These are phyloP conservation scores for Fraxinus sp. DNA, from an alignment of 305 asterid species.

Conservation along the genomic window DNA sequence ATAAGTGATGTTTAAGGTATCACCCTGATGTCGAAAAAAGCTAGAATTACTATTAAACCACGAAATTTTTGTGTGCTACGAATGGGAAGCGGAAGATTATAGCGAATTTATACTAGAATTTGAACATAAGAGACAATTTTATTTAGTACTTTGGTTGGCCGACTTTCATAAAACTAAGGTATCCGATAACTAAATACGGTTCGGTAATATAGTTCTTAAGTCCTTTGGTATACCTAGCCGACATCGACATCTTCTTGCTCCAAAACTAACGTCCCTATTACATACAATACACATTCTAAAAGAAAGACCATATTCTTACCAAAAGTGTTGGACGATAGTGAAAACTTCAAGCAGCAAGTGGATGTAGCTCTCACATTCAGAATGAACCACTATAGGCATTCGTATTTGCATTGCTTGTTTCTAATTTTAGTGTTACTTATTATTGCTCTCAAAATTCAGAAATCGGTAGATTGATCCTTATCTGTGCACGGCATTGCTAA, in stretches of 20 bases:
- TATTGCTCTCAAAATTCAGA: background rate
- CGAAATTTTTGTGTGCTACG: background rate
- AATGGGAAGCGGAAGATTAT: background rate
- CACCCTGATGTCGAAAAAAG: background rate
- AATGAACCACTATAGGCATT: background rate
- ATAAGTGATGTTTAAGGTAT: constrained; percentile 10
- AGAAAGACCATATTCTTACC: background rate
- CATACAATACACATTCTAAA: background rate
- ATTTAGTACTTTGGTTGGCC: constrained; percentile 32
- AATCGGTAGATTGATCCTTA: background rate
- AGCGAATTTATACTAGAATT: constrained; percentile 12
- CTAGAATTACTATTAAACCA: background rate
- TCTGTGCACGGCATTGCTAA: background rate
- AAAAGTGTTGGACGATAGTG: background rate
- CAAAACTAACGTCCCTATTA: background rate
- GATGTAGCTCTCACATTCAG: background rate
- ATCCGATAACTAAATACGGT: background rate
- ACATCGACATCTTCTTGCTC: background rate
- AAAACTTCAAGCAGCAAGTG: background rate
- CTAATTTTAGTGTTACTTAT: background rate
- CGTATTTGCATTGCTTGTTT: background rate
- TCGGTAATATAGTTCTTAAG: background rate
- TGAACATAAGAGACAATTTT: constrained; percentile 20
- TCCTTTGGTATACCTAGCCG: background rate
- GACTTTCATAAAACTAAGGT: background rate